A percentile compares a stretch with the other conserved stretches of the same genome.
phyloP scores from a whole-genome alignment of 306 rosid species.

The Fragaria iinumae region DNA sequence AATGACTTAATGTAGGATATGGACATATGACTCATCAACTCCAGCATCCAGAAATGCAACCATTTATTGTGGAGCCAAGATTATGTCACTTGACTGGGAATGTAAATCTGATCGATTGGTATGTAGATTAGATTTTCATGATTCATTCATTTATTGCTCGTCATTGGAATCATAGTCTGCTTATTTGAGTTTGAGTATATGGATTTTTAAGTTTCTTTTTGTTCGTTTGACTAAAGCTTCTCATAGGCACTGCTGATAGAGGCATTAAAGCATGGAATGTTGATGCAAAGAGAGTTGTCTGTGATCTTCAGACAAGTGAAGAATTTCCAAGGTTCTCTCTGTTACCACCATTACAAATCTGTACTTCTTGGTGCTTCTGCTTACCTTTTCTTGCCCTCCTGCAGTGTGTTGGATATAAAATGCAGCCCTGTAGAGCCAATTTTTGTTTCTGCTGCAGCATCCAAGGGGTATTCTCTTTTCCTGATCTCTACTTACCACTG shows the following conservation, averaged over 20 bases:
- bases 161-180: constrained; percentile 12
- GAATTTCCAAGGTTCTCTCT: constrained; percentile 74
- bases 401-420: constrained; percentile 90
- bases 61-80: constrained; percentile 90
- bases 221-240: constrained; percentile 69
- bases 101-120: constrained; percentile 96
- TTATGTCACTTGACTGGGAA: constrained; percentile 93
- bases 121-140: constrained; percentile 38
- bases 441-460: constrained; percentile 94
- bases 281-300: constrained; percentile 95
- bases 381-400: constrained; percentile 26
- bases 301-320: constrained; percentile 83
- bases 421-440: constrained; percentile 96
- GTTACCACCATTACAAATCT: constrained; percentile 5
- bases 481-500: not conserved
- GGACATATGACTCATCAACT: constrained; percentile 91
- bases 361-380: constrained; percentile 14
- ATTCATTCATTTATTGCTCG: constrained; percentile 17
- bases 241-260: constrained; percentile 89
- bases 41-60: constrained; percentile 95
- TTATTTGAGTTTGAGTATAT: constrained; percentile 23
- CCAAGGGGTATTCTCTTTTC: constrained; percentile 62
- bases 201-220: constrained; percentile 30
- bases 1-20: constrained; percentile 59
- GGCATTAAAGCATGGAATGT: constrained; percentile 97